phyloP scores from a whole-genome alignment of 139 green algal genomes.

The Tetraselmis chui region DNA sequence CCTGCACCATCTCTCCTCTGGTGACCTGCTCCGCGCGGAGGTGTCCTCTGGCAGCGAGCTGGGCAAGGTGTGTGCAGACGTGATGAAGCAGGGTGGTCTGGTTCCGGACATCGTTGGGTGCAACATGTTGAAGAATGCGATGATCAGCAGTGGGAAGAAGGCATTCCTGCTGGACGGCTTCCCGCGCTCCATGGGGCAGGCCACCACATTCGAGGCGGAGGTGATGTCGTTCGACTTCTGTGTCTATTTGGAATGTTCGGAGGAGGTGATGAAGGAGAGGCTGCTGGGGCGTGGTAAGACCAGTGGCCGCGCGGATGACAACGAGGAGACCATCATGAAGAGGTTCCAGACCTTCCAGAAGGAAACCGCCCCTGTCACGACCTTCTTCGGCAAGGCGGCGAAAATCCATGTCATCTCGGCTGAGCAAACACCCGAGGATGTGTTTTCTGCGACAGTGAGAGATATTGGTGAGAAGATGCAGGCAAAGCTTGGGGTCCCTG shows the following conservation, averaged over 20 bases:
- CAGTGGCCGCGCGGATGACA: conserved; percentile 51
- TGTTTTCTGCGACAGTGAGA: not conserved
- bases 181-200: conserved; percentile 77
- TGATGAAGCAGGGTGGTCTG: conserved; percentile 78
- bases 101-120: conserved; percentile 51
- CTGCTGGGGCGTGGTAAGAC: conserved; percentile 49
- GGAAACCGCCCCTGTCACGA: conserved; percentile 5
- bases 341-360: conserved; percentile 28
- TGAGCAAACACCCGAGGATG: not conserved
- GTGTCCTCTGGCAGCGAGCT: conserved; percentile 48
- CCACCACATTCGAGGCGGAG: conserved; percentile 14
- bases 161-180: conserved; percentile 90
- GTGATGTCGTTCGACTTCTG: conserved; percentile 21
- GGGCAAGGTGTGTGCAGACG: conserved; percentile 53
- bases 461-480: not conserved
- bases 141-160: conserved; percentile 41
- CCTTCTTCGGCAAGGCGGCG: not conserved
- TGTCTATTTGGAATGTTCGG: not conserved
- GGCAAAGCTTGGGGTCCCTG: not conserved
- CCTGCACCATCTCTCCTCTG: conserved; percentile 51
- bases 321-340: conserved; percentile 56
- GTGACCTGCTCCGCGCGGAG: conserved; percentile 55
- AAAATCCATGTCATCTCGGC: not conserved
- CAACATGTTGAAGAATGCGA: conserved; percentile 62
- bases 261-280: conserved; percentile 38